Evolutionary conservation across 306 rosid species (phyloP), one percentile per base, ranked within the genome.

Genomic region (Cicer pinnatifidum): DNA sequence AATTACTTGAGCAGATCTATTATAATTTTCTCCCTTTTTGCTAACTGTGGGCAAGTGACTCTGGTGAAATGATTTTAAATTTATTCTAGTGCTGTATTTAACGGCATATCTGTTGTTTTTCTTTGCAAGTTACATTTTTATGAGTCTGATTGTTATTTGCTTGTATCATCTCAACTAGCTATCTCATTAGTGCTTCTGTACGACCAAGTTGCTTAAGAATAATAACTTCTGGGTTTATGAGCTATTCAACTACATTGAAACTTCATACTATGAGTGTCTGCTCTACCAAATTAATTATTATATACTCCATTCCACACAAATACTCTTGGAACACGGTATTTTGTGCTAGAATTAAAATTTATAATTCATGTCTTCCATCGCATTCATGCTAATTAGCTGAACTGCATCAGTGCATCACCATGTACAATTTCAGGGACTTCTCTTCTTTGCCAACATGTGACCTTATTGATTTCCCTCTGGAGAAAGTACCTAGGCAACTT

Each of bases 381-480:
- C 54, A 19, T 66, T 73, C 79, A 66, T 45, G 64, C 46, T 57
- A 67, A 67, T 17, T 47, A 68, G 61, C 72, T 41, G 59, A 75
- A 59, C 45, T 48, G 53, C 60, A 60, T 74, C 41, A 59, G 41
- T 60, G 44, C 62, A 75, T 80, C 45, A 51, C 44, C 57, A 63
- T 75, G 67, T 60, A 61, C 77, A 61, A 75, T 71, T 72, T 76
- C 70, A 44, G 59, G 47, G 66, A 75, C 41, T 52, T 47, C 74
- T 68, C 63, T 57, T 67, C 72, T 52, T 65, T 45, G 65, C 67
- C 79, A 45, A 61, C 56, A 70, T 39, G 66, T 73, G 75, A 13
- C 48, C 72, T 72, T 61, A 50, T 69, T 76, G 71, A 38, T 57
- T 72, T 80, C 72, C 62, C 54, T 73, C 62, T 77, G 57, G 71